These are phyloP conservation scores for Protomyces gravidus DNA, from an alignment of 1,139 yeast species.

Conservation along the genomic window DNA sequence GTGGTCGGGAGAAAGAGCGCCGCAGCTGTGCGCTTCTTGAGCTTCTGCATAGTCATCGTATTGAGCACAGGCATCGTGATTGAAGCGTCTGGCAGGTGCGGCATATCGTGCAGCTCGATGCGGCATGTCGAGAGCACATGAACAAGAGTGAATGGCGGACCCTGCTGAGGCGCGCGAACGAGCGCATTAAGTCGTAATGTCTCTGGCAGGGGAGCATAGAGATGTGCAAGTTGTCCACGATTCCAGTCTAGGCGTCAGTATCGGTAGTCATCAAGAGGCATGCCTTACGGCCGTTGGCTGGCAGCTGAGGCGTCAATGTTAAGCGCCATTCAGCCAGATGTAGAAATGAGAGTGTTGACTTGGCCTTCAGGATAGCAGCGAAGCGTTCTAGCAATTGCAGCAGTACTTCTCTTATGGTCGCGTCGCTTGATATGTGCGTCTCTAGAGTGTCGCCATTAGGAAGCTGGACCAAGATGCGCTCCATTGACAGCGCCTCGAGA, in stretches of 20 bases:
- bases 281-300: neutral
- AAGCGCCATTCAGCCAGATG: slow-evolving; percentile 11
- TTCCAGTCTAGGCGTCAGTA: slow-evolving; percentile 10
- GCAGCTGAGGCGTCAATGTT: neutral
- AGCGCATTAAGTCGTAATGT: neutral
- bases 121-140: slow-evolving; percentile 15
- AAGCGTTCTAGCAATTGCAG: slow-evolving; percentile 1
- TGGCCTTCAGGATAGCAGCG: neutral
- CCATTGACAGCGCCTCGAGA: too few relatives aligned
- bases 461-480: neutral
- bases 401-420: neutral
- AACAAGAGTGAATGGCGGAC: slow-evolving; percentile 5
- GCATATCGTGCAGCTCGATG: slow-evolving; percentile 3
- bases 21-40: neutral
- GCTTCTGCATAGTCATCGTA: neutral
- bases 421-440: neutral
- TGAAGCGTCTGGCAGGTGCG: neutral
- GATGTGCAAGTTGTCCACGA: neutral
- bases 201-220: slow-evolving; percentile 11
- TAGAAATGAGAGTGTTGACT: neutral
- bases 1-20: neutral
- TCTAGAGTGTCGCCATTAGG: slow-evolving; percentile 1
- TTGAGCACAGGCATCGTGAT: slow-evolving; percentile 6
- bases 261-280: neutral
- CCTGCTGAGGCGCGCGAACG: neutral